These are phyloP conservation scores for Yamadazyma sp. DNA, from an alignment of 1,139 yeast genomes.

Conservation along the genomic window DNA sequence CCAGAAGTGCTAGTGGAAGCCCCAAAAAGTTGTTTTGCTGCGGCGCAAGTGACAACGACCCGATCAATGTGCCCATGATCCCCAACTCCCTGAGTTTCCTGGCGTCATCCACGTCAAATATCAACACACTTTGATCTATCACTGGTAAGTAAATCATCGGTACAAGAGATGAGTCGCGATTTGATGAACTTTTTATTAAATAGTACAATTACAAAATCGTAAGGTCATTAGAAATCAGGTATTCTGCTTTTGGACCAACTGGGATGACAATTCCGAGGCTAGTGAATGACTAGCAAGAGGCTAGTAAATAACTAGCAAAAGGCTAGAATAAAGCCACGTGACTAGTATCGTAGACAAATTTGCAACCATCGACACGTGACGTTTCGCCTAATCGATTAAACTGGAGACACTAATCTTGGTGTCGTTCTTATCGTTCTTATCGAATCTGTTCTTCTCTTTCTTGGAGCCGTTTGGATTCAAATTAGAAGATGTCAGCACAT, in stretches of 20 bases:
- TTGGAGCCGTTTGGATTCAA: slow-evolving; percentile 6
- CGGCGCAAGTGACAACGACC: slow-evolving; percentile 83
- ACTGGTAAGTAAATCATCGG: slow-evolving; percentile 21
- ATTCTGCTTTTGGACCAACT: background rate
- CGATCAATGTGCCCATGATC: slow-evolving; percentile 74
- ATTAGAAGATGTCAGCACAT: slow-evolving; percentile 13
- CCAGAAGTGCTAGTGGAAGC: slow-evolving; percentile 70
- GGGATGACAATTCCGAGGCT: too few species aligned
- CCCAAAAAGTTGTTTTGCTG: slow-evolving; percentile 89
- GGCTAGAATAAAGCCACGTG: too few species aligned
- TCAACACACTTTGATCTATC: slow-evolving; percentile 50
- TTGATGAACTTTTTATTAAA: slow-evolving; percentile 1
- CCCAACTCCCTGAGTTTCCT: slow-evolving; percentile 52
- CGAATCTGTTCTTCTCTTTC: background rate
- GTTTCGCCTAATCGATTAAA: slow-evolving; percentile 24
- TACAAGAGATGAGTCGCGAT: slow-evolving; percentile 4
- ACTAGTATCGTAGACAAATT: too few species aligned
- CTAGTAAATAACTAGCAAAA: too few species aligned
- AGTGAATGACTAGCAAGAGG: too few species aligned
- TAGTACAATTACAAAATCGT: background rate
- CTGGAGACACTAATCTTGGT: slow-evolving; percentile 24
- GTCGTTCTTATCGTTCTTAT: slow-evolving; percentile 9
- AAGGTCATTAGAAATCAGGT: background rate
- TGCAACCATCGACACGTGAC: too few species aligned
- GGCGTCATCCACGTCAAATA: slow-evolving; percentile 50